Evolutionary conservation across 1,284 basidiomycete species (phyloP).

Genomic region (Phlebopus sp.): DNA sequence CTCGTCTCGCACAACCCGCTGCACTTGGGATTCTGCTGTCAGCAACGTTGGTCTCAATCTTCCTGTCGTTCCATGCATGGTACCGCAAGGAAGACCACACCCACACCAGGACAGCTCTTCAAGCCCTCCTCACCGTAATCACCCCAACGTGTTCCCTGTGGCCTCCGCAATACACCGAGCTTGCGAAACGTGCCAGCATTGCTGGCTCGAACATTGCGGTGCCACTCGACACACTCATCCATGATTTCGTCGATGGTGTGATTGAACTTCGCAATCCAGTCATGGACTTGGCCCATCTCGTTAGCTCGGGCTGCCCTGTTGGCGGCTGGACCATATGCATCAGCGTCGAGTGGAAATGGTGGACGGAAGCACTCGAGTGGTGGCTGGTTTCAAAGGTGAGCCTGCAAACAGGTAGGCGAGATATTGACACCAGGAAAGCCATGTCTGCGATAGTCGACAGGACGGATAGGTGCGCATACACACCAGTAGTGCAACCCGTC

Average conservation of each 20-base stretch:
- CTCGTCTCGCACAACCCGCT: background rate
- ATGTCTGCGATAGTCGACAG: slow-evolving; percentile 10
- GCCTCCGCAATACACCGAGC: slow-evolving; percentile 32
- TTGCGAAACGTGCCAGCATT: slow-evolving; percentile 22
- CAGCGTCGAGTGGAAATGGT: slow-evolving; percentile 28
- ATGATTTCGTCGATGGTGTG: slow-evolving; percentile 25
- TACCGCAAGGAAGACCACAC: slow-evolving; percentile 9
- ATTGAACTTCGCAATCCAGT: slow-evolving; percentile 33
- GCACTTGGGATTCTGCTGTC: slow-evolving; percentile 9
- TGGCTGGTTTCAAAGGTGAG: slow-evolving; percentile 26
- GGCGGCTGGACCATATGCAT: slow-evolving; percentile 23
- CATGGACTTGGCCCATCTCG: slow-evolving; percentile 28
- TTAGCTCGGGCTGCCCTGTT: slow-evolving; percentile 15
- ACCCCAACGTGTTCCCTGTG: slow-evolving; percentile 36
- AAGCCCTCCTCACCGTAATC: slow-evolving; percentile 32
- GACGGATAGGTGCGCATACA: slow-evolving; percentile 21
- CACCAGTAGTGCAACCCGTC: background rate
- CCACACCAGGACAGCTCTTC: slow-evolving; percentile 27
- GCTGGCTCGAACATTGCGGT: slow-evolving; percentile 15
- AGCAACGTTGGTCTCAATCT: slow-evolving; percentile 3
- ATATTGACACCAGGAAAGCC: slow-evolving; percentile 1
- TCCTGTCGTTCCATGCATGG: slow-evolving; percentile 5
- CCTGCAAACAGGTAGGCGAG: background rate
- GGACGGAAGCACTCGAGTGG: slow-evolving; percentile 25
- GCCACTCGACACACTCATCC: slow-evolving; percentile 26